phyloP scores from a whole-genome alignment of 768 basidiomycete species.

The Suillus ampliporus region DNA sequence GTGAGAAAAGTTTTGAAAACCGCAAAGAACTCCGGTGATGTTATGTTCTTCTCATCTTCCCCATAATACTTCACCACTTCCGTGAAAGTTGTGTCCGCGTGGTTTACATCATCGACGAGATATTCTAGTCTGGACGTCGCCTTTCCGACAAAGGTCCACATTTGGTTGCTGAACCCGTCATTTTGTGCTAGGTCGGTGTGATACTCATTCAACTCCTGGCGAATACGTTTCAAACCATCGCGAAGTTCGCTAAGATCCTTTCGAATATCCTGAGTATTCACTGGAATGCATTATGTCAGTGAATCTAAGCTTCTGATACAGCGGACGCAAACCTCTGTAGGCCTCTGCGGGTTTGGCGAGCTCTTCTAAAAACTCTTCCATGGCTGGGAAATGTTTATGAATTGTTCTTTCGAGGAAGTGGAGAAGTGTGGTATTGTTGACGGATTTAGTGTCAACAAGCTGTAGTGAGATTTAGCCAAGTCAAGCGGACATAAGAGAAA shows the following conservation, averaged over 20 bases:
- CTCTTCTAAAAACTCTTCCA: constrained; percentile 90
- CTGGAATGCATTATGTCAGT: constrained; percentile 43
- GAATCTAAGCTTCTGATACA: not conserved
- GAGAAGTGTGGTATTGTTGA: constrained; percentile 90
- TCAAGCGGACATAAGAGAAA: not conserved
- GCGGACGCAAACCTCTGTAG: constrained; percentile 72
- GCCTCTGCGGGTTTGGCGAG: constrained; percentile 89
- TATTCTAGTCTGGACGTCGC: constrained; percentile 81
- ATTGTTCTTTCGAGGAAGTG: constrained; percentile 94
- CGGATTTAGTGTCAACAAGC: constrained; percentile 97
- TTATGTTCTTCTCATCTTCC: constrained; percentile 87
- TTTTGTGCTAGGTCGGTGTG: constrained; percentile 72
- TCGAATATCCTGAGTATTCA: constrained; percentile 86
- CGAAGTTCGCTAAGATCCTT: constrained; percentile 75
- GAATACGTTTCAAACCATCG: constrained; percentile 78
- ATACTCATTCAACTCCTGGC: constrained; percentile 79
- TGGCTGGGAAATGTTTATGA: constrained; percentile 82
- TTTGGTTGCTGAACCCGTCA: constrained; percentile 86
- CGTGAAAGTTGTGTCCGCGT: constrained; percentile 81
- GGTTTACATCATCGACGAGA: constrained; percentile 84
- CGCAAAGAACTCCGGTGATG: constrained; percentile 92
- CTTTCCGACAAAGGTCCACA: constrained; percentile 88
- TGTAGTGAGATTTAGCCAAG: constrained; percentile 36
- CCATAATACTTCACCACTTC: constrained; percentile 92
- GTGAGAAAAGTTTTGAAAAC: constrained; percentile 97